Conservation (phyloP, 1,284 basidiomycete genomes). For the Thecaphora frezii region DNA sequence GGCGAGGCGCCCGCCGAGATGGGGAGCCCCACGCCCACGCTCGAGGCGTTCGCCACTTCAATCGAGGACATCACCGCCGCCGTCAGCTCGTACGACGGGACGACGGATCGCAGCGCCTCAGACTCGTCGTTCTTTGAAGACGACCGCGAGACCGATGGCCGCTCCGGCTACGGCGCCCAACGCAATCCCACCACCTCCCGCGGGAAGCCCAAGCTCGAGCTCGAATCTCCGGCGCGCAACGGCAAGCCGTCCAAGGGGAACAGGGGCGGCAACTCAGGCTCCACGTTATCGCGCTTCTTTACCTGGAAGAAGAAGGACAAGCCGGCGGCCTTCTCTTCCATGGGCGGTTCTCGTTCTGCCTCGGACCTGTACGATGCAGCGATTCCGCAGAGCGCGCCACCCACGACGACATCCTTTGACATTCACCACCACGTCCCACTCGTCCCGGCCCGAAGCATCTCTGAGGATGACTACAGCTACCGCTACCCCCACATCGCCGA, state of each 20-base stretch:
- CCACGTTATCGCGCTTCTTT: constrained; percentile 37
- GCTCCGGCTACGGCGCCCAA: no score
- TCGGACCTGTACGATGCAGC: constrained; percentile 20
- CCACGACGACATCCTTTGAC: constrained; percentile 38
- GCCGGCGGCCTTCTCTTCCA: constrained; percentile 5
- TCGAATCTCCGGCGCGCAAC: neutral
- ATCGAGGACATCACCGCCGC: constrained; percentile 13
- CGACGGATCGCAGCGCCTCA: constrained; percentile 2
- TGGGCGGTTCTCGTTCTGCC: neutral
- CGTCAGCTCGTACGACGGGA: constrained; percentile 2
- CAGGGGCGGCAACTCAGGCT: neutral
- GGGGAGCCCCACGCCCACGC: constrained; percentile 42
- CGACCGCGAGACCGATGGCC: constrained; percentile 15
- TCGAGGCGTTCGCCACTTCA: constrained; percentile 43
- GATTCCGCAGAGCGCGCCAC: constrained; percentile 38
- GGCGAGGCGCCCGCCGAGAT: constrained; percentile 3
- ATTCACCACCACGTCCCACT: constrained; percentile 1
- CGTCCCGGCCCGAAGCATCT: neutral
- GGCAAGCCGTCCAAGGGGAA: constrained; percentile 5
- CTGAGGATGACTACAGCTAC: neutral
- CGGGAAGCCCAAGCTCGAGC: neutral
- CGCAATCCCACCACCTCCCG: no score
- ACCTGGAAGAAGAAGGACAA: constrained; percentile 46
- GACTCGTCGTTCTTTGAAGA: constrained; percentile 36
- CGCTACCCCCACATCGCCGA: no score